Percentiles rank a stretch among this genome's conserved stretches.
phyloP scores from a whole-genome alignment of 495 filamentous ascomycete genomes.

The Neurospora sp. region DNA sequence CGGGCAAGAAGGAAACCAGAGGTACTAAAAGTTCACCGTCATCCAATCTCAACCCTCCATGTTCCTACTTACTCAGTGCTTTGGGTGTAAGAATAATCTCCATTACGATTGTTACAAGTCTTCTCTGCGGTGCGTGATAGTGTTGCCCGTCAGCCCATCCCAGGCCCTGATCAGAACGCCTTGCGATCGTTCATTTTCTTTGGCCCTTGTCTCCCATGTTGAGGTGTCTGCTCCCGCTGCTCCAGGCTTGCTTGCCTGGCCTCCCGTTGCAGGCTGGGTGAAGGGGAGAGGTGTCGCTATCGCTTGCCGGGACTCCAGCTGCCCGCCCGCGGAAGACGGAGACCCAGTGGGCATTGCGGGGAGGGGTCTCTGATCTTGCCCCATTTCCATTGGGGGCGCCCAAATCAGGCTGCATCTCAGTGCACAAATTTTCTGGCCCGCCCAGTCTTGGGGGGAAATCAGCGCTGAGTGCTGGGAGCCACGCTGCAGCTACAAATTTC shows the following conservation, averaged over 20 bases:
- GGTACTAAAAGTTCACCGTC: not conserved
- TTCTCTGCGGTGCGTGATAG: not conserved
- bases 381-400: slow-evolving; percentile 14
- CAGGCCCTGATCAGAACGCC: not conserved
- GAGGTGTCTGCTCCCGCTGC: not conserved
- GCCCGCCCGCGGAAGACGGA: not conserved
- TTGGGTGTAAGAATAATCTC: not conserved
- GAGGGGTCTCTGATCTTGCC: not conserved
- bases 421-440: slow-evolving; percentile 15
- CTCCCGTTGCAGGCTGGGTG: not conserved
- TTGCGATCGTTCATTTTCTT: not conserved
- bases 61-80: not conserved
- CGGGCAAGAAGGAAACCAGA: not conserved
- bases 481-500: slow-evolving; percentile 22
- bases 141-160: not conserved
- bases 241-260: not conserved
- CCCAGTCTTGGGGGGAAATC: slow-evolving; percentile 22
- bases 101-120: not conserved
- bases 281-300: not conserved
- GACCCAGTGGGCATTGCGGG: not conserved
- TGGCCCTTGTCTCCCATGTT: not conserved
- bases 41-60: not conserved
- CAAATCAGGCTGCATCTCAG: slow-evolving; percentile 13
- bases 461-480: slow-evolving; percentile 16
- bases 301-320: not conserved